Percentiles rank a stretch among this genome's conserved stretches.
These are phyloP conservation scores for Phytophthora fragariae DNA, from an alignment of 352 stramenopile genomes.

Conservation along the genomic window DNA sequence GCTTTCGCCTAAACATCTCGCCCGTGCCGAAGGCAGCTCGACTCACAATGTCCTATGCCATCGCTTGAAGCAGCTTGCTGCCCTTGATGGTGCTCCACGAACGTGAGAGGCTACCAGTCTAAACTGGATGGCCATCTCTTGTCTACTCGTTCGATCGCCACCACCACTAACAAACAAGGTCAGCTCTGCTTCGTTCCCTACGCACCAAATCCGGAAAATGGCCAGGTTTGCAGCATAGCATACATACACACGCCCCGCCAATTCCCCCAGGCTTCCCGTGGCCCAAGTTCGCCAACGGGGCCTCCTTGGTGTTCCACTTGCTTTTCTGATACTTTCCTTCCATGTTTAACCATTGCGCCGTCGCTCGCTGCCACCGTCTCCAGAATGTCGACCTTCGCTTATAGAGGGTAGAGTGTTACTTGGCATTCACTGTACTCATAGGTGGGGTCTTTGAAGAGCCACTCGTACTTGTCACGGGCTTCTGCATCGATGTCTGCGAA, in stretches of 20 bases:
- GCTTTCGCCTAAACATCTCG: conserved; percentile 33
- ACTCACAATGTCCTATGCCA: conserved; percentile 44
- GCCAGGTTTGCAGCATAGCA: conserved; percentile 32
- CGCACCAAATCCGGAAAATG: conserved; percentile 32
- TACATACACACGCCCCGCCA: conserved; percentile 32
- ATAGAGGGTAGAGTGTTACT: conserved; percentile 62
- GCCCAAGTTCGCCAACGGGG: conserved; percentile 39
- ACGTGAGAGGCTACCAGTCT: conserved; percentile 33
- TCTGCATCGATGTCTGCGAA: conserved; percentile 70
- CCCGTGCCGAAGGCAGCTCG: conserved; percentile 35
- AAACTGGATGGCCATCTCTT: conserved; percentile 27
- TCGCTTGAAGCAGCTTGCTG: conserved; percentile 37
- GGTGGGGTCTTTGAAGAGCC: conserved; percentile 86
- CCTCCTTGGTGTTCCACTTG: conserved; percentile 26
- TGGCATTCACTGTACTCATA: conserved; percentile 91
- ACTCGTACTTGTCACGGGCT: conserved; percentile 69
- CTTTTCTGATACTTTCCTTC: conserved; percentile 38
- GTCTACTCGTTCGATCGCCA: conserved; percentile 38
- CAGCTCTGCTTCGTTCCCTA: conserved; percentile 38
- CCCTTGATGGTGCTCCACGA: conserved; percentile 35
- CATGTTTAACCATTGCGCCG: conserved; percentile 31
- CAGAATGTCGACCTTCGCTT: conserved; percentile 39
- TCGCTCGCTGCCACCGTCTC: conserved; percentile 26
- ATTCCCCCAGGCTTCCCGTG: conserved; percentile 40
- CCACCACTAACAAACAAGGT: conserved; percentile 44